Percentiles rank a stretch among this genome's conserved stretches.
Evolutionary conservation across 1,284 basidiomycete species (phyloP).

Genomic region (Trichosporon sp.): DNA sequence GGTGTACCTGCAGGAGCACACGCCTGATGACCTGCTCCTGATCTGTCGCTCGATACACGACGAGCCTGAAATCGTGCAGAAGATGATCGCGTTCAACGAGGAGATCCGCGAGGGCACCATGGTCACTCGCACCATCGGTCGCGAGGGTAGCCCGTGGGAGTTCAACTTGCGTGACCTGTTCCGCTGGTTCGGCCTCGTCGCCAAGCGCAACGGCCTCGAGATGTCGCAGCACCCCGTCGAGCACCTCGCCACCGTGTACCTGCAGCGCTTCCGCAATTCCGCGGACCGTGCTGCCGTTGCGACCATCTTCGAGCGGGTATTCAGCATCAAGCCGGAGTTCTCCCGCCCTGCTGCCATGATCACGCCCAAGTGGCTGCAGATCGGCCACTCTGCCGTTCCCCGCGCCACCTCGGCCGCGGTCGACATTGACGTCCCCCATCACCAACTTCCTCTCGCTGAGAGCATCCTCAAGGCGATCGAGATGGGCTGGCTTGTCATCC

Average conservation of each 20-base stretch:
- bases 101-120: constrained; percentile 72
- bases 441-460: constrained; percentile 71
- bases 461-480: constrained; percentile 74
- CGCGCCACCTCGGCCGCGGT: constrained; percentile 58
- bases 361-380: constrained; percentile 63
- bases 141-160: constrained; percentile 93
- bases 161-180: constrained; percentile 97
- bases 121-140: constrained; percentile 70
- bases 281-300: constrained; percentile 68
- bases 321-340: constrained; percentile 57
- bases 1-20: constrained; percentile 89
- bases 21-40: constrained; percentile 72
- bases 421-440: constrained; percentile 65
- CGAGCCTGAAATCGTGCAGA: constrained; percentile 64
- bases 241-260: constrained; percentile 73
- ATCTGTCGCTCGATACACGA: constrained; percentile 80
- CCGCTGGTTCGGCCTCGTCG: constrained; percentile 70
- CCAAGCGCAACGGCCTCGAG: constrained; percentile 63
- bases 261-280: constrained; percentile 78
- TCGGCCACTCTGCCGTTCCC: constrained; percentile 68
- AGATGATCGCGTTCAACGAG: constrained; percentile 85
- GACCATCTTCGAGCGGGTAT: constrained; percentile 67
- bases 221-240: constrained; percentile 64
- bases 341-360: constrained; percentile 63
- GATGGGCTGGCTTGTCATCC: constrained; percentile 83